Evolutionary conservation across 257 asterid genomes (phyloP), one percentile per base, ranked within the genome.

Genomic region (Cruciata laevipes): DNA sequence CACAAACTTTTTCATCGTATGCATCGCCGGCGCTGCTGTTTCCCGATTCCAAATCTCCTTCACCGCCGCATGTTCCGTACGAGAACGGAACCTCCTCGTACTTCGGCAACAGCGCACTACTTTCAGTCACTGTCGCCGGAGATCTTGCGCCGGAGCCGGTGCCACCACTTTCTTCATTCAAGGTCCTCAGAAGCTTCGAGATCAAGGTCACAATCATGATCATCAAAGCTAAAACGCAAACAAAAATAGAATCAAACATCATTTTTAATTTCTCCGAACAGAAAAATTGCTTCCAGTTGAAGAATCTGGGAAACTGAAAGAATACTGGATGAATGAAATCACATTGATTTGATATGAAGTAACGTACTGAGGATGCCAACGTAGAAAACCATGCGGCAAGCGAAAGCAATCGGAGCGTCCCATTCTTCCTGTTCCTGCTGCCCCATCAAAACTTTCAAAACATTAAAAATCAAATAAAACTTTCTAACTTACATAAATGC

Each of bases 1-100:
- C 88, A 18, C 97, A 90, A 9, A 86, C 77, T 21, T 81, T 88
- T 30, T 84, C 91, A 61, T 90, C 90, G 30, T 83, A 90, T 58
- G 86, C n/a, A 4, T 82, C 84, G 23, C 81, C 88, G 2, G 63
- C 68, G 53, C 80, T 73, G 58, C 73, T 57, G 20, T 71, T 63
- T 13, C 80, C 81, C 0, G 82, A 60, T 57, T 86, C 90, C 7
- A 73, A 16, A 58, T 84, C 96, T 8, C 27, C 60, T 21, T 65
- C 83, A 5, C 68, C 83, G 6, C 68, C 77, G 40, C 72, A 71
- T 5, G 90, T 78, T 17, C 90, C 90, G 31, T 83, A 87, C 2
- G 66, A 25, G 49, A 68, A 71, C 55, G 69, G 59, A 57, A 8
- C 71, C n/a, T 49, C 73, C 55, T 76, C 81, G 55, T 14, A 47